phyloP scores from a whole-genome alignment of 352 stramenopile species.

The Thraustochytrium striatum region DNA sequence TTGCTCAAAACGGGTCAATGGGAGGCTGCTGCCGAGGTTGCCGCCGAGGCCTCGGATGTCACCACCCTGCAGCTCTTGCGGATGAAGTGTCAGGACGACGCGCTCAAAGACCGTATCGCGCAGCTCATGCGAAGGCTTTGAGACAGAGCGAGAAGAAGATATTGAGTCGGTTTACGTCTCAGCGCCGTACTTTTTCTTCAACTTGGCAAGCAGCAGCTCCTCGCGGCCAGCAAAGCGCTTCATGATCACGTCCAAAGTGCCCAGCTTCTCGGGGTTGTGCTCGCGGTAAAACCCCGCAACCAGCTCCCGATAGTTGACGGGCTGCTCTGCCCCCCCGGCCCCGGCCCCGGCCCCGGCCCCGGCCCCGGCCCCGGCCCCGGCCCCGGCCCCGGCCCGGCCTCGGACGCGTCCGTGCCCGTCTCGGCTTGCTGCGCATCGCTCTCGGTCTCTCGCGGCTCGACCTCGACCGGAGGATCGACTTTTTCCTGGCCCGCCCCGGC shows the following conservation, averaged over 20 bases:
- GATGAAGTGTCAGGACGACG: slow-evolving; percentile 21
- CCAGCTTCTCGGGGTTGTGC: slow-evolving; percentile 51
- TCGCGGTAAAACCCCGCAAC: slow-evolving; percentile 43
- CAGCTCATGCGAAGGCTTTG: background rate
- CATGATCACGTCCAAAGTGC: slow-evolving; percentile 44
- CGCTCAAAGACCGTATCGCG: slow-evolving; percentile 1
- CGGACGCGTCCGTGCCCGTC: too few relatives aligned
- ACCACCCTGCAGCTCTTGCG: slow-evolving; percentile 38
- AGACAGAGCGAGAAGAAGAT: too few relatives aligned
- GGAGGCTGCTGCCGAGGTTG: slow-evolving; percentile 19
- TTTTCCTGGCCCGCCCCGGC: too few relatives aligned
- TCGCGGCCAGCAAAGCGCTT: slow-evolving; percentile 41
- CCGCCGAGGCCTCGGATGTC: background rate
- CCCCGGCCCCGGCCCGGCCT: too few relatives aligned
- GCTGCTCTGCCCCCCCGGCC: too few relatives aligned
- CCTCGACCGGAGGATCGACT: too few relatives aligned
- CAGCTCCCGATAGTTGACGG: too few relatives aligned
- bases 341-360: too few relatives aligned
- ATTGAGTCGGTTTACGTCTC: too few relatives aligned
- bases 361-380: too few relatives aligned
- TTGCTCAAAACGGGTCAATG: slow-evolving; percentile 28
- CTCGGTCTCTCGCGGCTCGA: too few relatives aligned
- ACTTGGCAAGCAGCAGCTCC: slow-evolving; percentile 41
- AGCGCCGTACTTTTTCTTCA: slow-evolving; percentile 50
- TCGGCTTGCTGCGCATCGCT: too few relatives aligned